phyloP scores from a whole-genome alignment of 139 green algal genomes.

The Dunaliella primolecta region DNA sequence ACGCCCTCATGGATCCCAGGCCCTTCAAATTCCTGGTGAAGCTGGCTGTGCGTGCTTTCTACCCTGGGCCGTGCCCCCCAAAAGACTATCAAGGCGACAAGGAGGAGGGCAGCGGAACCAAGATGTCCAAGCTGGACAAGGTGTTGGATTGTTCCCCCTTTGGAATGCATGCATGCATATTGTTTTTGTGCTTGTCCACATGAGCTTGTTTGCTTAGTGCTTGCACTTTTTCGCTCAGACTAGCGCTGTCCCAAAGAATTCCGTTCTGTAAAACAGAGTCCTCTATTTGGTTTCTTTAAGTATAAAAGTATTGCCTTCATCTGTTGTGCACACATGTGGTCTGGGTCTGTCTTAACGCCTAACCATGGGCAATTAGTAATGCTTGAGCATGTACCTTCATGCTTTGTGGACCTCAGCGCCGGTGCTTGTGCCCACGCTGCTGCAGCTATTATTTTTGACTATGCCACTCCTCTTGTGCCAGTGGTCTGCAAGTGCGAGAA shows the following conservation, averaged over 20 bases:
- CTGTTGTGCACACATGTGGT: too few species aligned
- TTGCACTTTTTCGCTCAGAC: background rate
- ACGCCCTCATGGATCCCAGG: background rate
- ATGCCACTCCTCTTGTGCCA: too few species aligned
- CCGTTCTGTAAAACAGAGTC: too few species aligned
- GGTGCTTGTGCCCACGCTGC: too few species aligned
- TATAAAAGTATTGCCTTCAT: too few species aligned
- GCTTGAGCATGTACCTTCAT: background rate
- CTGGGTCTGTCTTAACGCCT: too few species aligned
- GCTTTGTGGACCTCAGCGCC: too few species aligned
- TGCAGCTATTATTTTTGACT: too few species aligned
- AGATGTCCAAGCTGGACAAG: conserved; percentile 31
- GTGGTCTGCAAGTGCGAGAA: background rate
- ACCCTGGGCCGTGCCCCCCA: conserved; percentile 34
- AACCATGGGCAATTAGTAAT: background rate
- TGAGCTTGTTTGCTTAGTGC: background rate
- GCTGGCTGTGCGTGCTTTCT: conserved; percentile 35
- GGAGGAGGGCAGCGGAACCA: conserved; percentile 15
- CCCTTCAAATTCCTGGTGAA: conserved; percentile 22
- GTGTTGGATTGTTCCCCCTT: background rate
- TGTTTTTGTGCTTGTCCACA: too few species aligned
- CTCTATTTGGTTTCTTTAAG: too few species aligned
- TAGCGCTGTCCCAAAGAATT: too few species aligned
- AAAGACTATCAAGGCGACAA: conserved; percentile 10
- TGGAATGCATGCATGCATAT: background rate